Evolutionary conservation across 2,329 filamentous ascomycete genomes (phyloP), one percentile per base, ranked within the genome.

Genomic region (Penicillium occitanis): DNA sequence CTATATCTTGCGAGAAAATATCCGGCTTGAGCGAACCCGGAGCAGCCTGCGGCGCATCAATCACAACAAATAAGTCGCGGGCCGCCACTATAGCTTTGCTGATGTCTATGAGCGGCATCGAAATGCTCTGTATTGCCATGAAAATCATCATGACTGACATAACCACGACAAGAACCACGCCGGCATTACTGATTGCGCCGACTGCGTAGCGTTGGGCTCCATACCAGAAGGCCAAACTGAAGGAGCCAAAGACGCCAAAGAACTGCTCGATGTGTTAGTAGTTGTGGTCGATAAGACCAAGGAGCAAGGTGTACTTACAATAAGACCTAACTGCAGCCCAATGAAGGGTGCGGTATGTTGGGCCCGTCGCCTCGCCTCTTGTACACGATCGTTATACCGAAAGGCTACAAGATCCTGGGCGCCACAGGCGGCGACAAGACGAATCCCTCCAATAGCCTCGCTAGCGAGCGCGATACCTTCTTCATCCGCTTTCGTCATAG

Each of bases 1-100:
- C 77, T 59, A 91, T 88, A 61, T 89, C 84, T 5, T 75, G 77
- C 1, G 81, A 80, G 1, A 82, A 82, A 19, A 84, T 81, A n/a
- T 85, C 81, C 0, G 84, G 83, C 63, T 73, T 81, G 5, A 86
- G 72, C 5, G 78, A 79, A 28, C 78, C 80, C 0, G 67, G 71
- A 0, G 73, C 70, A 1, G 67, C 51, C 3, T 55, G 66, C 7
- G 73, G 68, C 0, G 72, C 66, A 51, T 78, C 75, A 13, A 78
- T 75, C 33, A 78, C 70, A 10, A 72, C 69, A 37, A 79, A 75
- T 33, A 79, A 78, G 8, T 72, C 67, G 6, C 68, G 66, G 1
- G 75, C 71, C 1, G 77, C 74, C 28, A 73, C 73, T 22, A 72
- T 70, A 0, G 76, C 76, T 60, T 80, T 78, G 13, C 72, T 73